Percentiles rank a stretch among this genome's conserved stretches.
Evolutionary conservation across 2,329 filamentous ascomycete genomes (phyloP).

Genomic region (Diplodia sapinea): DNA sequence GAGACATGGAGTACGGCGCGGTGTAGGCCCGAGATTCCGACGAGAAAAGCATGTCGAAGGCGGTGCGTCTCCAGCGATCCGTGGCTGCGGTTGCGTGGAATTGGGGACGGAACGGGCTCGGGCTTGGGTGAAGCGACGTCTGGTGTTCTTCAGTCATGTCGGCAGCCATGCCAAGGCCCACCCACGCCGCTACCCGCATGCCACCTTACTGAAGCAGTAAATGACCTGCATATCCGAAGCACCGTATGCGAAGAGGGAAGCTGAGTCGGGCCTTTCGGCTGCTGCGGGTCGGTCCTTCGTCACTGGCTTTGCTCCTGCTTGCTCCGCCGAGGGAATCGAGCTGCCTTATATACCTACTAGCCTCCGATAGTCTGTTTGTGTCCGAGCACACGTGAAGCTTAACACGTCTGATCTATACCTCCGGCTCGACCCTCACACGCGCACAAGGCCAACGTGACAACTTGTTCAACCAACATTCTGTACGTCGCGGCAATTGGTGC

Average conservation of each 20-base stretch:
- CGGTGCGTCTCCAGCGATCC: not conserved
- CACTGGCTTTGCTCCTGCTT: not conserved
- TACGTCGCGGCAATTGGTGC: not conserved
- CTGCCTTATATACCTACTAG: constrained; percentile 1
- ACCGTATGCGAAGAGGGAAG: not conserved
- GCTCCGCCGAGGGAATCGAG: not conserved
- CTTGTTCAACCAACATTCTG: not conserved
- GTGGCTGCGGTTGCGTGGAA: not conserved
- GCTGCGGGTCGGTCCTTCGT: not conserved
- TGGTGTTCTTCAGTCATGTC: constrained; percentile 18
- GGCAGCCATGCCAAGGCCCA: constrained; percentile 8
- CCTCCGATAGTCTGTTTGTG: not conserved
- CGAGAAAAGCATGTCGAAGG: not conserved
- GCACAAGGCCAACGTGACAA: too few relatives aligned
- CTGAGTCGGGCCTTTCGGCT: constrained; percentile 9
- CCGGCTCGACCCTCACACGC: not conserved
- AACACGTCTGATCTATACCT: not conserved
- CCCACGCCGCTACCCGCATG: constrained; percentile 17
- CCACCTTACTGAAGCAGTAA: constrained; percentile 20
- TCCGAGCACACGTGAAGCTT: not conserved
- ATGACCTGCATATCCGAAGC: constrained; percentile 18
- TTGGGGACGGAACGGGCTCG: not conserved
- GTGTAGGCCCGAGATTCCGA: not conserved
- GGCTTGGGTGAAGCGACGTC: constrained; percentile 7
- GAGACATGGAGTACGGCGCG: not conserved